Evolutionary conservation across 768 basidiomycete genomes (phyloP), one percentile per base, ranked within the genome.

Genomic region (Pleurotus tuber-regium): DNA sequence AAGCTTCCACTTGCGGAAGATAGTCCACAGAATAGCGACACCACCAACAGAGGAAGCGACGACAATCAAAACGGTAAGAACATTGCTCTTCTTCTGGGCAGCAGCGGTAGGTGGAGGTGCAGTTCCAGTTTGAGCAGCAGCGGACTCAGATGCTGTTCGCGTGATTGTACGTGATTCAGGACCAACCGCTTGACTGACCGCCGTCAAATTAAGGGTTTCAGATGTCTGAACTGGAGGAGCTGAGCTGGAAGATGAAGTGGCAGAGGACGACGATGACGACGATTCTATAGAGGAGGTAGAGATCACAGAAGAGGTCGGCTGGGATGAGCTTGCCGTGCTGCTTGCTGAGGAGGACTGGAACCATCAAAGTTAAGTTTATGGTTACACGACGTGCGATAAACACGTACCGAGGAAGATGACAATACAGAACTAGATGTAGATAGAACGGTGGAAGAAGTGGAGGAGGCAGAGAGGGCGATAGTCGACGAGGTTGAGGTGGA

Each of bases 1-100:
- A 62, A 93, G 84, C 72, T 92, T 92, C 87, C 89, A 92, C 68
- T 93, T 92, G 72, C 92, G 86, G 75, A 93, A 88, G 62, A 92
- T 70, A 42, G 91, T 94, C 92, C 92, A 95, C 56, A 87, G 74
- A 58, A 92, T 82, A 51, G 79, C 77, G 46, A 86, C 63, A 25
- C 77, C 86, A 46, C 82, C 92, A 36, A 92, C 59, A 40, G 75
- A 82, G 4, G 85, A 76, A 3, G 80, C 92, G 46, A 89, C 73
- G 44, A 80, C 79, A 60, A 91, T 86, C 59, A 94, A 70, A 36
- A 82, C 75, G 14, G 84, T 89, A 49, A 80, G 67, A 4, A 79
- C 71, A 28, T 67, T 74, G 53, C 66, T 70, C 54, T 72, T 72
- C 10, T 62, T 61, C 30, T 67, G 55, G 21, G 64, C 52, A 2